Base-by-base conservation (phyloP, 495 filamentous ascomycete genomes). In the Penicillium pulvis region DNA sequence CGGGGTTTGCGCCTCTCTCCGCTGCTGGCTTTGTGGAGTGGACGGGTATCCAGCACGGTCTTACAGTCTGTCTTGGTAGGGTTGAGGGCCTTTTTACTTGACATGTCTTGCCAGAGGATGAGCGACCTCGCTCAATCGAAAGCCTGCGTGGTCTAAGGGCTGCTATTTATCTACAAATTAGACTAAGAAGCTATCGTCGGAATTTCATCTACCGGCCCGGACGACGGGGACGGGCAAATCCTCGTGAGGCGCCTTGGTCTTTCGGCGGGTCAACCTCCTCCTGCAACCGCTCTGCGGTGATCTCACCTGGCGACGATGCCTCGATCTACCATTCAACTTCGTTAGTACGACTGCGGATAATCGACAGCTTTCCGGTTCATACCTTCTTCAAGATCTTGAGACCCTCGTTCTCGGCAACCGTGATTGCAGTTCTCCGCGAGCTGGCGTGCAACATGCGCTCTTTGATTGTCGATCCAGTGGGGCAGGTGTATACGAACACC, bases 401-500 rank as follows among this genome's bases (percentile, higher is more conserved):
- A 6, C 90, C 90, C 16, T 86, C 87, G 60, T 90, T 85, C 41
- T 78, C 79, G 58, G 90, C 91, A 31, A 91, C 66, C 16, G 77
- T 68, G 43, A 95, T 76, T 7, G 91, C 90, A 36, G 83, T 84
- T 31, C 83, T 82, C 67, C 91, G 90, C 62, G 90, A 90, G 35
- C 90, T 86, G 33, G 95, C 91, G 71, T 97, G 96, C 61, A 98
- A 76, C 94, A 98, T 98, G 51, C 92, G 85, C 70, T 92, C 91
- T 74, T 92, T 96, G 76, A 98, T 90, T 62, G 89, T 90, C 0
- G 86, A 85, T 4, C 75, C 84, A 3, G 82, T 79, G 4, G 94
- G 94, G 66, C 93, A 97, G 7, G 92, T 97, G 74, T 97, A 98
- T 66, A 98, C 87, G 78, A 98, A 98, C 30, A 97, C 80, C 33